Base-by-base conservation (phyloP, 2,329 filamentous ascomycete genomes). In the Ophiosphaerella korrae region DNA sequence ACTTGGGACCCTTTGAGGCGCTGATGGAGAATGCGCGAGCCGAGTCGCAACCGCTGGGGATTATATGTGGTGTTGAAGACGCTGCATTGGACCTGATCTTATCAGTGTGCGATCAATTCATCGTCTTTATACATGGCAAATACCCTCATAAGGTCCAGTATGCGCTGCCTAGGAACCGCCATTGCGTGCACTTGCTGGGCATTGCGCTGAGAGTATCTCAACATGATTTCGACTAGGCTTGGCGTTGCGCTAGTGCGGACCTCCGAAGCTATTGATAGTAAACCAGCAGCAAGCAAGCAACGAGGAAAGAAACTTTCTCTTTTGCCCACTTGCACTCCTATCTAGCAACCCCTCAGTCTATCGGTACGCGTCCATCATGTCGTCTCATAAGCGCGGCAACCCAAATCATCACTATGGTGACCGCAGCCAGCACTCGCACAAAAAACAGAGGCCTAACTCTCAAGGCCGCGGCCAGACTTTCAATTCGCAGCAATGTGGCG, bases 21-120 rank as follows among this genome's bases (percentile, higher is more conserved):
- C 74, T 97, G 89, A 68, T 92, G 90, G 53, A 99, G 82, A 72
- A 99, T 82, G 76, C 94, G 96, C 79, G 94, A 97, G 68, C 94
- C 94, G 63, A 90, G 85, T 55, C 94, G 90, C 55, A 88, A 75
- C 62, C 86, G 80, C 48, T 90, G 82, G 23, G 94, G 94, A 77
- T 99, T 99, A 81, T 87, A 97, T 45, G 88, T 92, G 43, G 89
- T 90, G 68, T 87, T 88, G 81, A 97, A 99, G 78, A 97, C 85
- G 73, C 87, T 85, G 82, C 91, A 96, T 88, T 92, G 92, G 70
- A 84, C 84, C 92, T 97, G 65, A 8, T 5, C 7, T 8, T 23
- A 47, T 67, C 39, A 66, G 48, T 14, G 8, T 29, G 18, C 3
- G 35, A n/a, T 14, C 14, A 13, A 8, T 31, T 31, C 8, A 5